These are phyloP conservation scores for Suhomyces terraborum DNA, from an alignment of 1,139 yeast genomes.

Conservation along the genomic window DNA sequence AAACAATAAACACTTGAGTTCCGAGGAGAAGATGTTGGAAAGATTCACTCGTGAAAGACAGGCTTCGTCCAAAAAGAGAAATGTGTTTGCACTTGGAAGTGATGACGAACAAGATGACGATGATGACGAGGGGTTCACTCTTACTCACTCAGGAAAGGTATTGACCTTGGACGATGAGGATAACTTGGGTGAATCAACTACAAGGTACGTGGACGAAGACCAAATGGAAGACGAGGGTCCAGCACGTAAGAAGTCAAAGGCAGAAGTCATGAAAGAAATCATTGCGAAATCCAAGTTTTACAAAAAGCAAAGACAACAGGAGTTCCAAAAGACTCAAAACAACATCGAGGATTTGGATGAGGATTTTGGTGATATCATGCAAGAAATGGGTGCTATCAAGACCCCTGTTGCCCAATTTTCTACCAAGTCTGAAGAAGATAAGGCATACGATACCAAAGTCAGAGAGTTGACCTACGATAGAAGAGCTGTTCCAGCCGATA, in stretches of 20 bases:
- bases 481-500: constrained; percentile 93
- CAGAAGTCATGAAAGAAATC: constrained; percentile 95
- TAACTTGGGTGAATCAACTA: constrained; percentile 22
- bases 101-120: constrained; percentile 66
- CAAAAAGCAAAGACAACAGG: constrained; percentile 83
- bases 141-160: constrained; percentile 82
- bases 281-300: constrained; percentile 92
- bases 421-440: constrained; percentile 47
- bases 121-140: constrained; percentile 46
- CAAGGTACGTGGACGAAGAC: constrained; percentile 41
- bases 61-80: constrained; percentile 49
- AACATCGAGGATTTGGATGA: constrained; percentile 77
- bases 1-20: constrained; percentile 64
- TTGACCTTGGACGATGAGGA: constrained; percentile 46
- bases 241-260: constrained; percentile 75
- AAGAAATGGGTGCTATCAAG: constrained; percentile 43
- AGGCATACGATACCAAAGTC: constrained; percentile 73
- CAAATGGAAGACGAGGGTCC: constrained; percentile 34
- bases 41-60: constrained; percentile 90
- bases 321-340: constrained; percentile 69
- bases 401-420: constrained; percentile 24
- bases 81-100: constrained; percentile 62
- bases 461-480: constrained; percentile 80
- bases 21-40: constrained; percentile 93
- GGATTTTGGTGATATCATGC: constrained; percentile 75